phyloP scores from a whole-genome alignment of 2,329 filamentous ascomycete genomes.

The Fusarium sp. region DNA sequence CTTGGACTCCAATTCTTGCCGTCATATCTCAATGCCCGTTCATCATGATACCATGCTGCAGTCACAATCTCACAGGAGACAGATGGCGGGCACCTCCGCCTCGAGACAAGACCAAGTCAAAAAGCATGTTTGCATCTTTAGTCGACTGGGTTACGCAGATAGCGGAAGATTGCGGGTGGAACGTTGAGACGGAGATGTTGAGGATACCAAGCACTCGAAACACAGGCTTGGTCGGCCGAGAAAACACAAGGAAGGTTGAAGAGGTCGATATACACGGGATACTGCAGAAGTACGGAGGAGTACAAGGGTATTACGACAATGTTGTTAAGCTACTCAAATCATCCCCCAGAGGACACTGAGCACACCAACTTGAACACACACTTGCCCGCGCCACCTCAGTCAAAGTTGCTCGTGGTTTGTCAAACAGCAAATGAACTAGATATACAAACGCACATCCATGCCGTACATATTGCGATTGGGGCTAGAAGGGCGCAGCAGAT shows the following conservation, averaged over 20 bases:
- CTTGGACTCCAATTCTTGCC: constrained; percentile 93
- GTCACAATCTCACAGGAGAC: constrained; percentile 82
- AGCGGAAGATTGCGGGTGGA: constrained; percentile 76
- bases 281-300: constrained; percentile 62
- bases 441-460: not conserved
- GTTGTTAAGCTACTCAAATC: constrained; percentile 68
- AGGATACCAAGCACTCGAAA: constrained; percentile 94
- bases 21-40: constrained; percentile 80
- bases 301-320: constrained; percentile 66
- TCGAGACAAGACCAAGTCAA: constrained; percentile 57
- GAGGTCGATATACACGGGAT: constrained; percentile 56
- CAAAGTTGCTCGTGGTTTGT: not conserved
- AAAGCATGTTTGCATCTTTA: constrained; percentile 83
- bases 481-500: not conserved
- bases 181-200: constrained; percentile 83
- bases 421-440: not conserved
- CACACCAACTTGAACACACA: not conserved
- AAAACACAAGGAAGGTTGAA: constrained; percentile 40
- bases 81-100: constrained; percentile 73
- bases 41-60: constrained; percentile 95
- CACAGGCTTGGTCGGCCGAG: constrained; percentile 78
- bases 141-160: constrained; percentile 80
- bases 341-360: constrained; percentile 37
- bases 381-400: not conserved
- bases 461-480: not conserved